Evolutionary conservation across 345 rosid species (phyloP), one percentile per base, ranked within the genome.

Genomic region (Tarenaya hassleriana): DNA sequence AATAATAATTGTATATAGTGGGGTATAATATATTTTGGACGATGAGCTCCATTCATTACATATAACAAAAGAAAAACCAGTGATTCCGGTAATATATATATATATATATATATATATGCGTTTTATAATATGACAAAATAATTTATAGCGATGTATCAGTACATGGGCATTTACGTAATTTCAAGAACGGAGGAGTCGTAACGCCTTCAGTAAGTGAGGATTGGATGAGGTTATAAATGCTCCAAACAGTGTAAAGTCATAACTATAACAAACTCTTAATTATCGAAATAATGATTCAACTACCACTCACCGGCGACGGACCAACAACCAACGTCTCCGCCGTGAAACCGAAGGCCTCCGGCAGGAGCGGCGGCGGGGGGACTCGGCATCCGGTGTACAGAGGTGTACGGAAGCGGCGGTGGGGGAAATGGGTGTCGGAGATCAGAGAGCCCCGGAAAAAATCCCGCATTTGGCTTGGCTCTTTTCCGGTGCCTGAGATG

Each of bases 401-500:
- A 0, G 94, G 96, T 1, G 87, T 87, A 19, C 69, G 90, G 16
- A 87, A 82, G 62, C 72, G 96, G 48, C n/a, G n/a, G n/a, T n/a
- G n/a, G n/a, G n/a, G n/a, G n/a, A n/a, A n/a, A n/a, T n/a, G n/a
- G n/a, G n/a, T n/a, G 49, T 87, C 94, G 2, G 94, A 87, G 56
- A 87, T 87, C 16, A 68, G 96, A 60, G 94, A 87, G 72, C 96
- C 96, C 0, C 74, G 85, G 16, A 87, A 87, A 35, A 87, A 84
- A 55, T 77, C 94, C 7, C 74, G 96, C 37, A 87, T 87, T 34
- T 87, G 96, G 96, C 79, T 84, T 3, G 96, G 94, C 50, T 84
- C 90, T 0, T 87, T 84, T 47, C 75, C 96, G 5, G 69, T 52
- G 7, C 96, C 96, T 11, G 90, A 87, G 67, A 84, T 87, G 96